Conservation (phyloP, 257 asterid genomes). For the Penstemon davidsonii region DNA sequence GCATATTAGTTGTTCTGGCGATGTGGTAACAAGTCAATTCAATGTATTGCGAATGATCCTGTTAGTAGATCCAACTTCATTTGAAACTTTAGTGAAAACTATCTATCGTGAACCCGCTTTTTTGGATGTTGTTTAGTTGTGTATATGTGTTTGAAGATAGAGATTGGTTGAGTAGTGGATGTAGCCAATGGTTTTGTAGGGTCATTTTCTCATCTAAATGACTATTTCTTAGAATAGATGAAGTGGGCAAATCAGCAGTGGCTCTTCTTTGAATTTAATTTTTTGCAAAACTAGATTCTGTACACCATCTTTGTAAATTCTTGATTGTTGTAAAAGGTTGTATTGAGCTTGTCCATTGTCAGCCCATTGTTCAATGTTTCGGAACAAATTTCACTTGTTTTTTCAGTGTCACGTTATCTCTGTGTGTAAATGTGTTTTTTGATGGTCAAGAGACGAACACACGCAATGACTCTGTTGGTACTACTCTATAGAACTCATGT, state of each 20-base stretch:
- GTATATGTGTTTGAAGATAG: constrained; percentile 10
- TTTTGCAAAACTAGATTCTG: neutral
- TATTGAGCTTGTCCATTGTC: constrained; percentile 3
- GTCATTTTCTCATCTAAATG: neutral
- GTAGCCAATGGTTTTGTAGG: constrained; percentile 3
- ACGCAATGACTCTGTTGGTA: neutral
- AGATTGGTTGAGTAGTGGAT: neutral
- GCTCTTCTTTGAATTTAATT: constrained; percentile 8
- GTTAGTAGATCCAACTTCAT: constrained; percentile 6
- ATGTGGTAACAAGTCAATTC: neutral
- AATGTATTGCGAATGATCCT: neutral
- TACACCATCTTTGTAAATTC: neutral
- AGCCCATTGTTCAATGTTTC: neutral
- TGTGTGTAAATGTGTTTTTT: neutral
- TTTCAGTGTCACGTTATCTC: neutral
- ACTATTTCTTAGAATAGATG: neutral
- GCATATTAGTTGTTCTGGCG: constrained; percentile 8
- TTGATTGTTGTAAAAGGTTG: constrained; percentile 10
- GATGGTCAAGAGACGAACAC: constrained; percentile 1
- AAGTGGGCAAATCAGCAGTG: constrained; percentile 5
- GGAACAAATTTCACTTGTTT: neutral
- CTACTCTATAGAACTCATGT: constrained; percentile 6
- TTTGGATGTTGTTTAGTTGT: neutral
- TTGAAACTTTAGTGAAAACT: neutral
- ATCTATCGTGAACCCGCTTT: neutral